Percentiles rank a stretch among this genome's conserved stretches.
Conservation (phyloP, 106 monocot species). For the Dendrobium nobile region DNA sequence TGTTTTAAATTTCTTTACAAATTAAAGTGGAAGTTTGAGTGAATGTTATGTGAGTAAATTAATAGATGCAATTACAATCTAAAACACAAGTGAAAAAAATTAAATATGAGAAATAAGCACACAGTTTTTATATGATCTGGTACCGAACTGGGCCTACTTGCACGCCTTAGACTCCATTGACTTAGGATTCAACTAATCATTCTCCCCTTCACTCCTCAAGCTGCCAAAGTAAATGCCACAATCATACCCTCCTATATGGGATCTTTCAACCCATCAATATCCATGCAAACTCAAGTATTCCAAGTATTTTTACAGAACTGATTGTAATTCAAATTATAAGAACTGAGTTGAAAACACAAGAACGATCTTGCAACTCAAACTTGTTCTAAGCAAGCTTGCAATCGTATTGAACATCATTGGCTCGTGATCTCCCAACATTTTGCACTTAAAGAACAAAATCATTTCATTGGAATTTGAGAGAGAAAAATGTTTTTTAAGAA, state of each 20-base stretch:
- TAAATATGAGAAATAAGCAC: neutral
- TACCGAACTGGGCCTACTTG: neutral
- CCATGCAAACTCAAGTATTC: neutral
- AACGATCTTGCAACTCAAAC: neutral
- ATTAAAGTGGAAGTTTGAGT: neutral
- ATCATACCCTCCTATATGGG: neutral
- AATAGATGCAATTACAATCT: neutral
- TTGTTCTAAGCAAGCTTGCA: neutral
- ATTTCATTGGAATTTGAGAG: neutral
- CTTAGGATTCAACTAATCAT: neutral
- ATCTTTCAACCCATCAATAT: neutral
- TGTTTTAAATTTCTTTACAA: too few species aligned
- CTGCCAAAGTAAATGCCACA: too few species aligned
- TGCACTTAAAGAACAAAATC: neutral
- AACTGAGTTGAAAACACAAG: neutral
- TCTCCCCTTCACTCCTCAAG: neutral
- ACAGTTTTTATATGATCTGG: neutral
- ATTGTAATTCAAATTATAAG: neutral
- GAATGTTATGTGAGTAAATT: neutral
- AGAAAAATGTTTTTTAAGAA: neutral
- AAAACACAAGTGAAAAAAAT: neutral
- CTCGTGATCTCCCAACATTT: neutral
- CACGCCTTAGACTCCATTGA: too few species aligned
- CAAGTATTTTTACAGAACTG: neutral
- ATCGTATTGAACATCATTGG: neutral